phyloP scores from a whole-genome alignment of 2,329 filamentous ascomycete genomes.

The Penicillium sp. region DNA sequence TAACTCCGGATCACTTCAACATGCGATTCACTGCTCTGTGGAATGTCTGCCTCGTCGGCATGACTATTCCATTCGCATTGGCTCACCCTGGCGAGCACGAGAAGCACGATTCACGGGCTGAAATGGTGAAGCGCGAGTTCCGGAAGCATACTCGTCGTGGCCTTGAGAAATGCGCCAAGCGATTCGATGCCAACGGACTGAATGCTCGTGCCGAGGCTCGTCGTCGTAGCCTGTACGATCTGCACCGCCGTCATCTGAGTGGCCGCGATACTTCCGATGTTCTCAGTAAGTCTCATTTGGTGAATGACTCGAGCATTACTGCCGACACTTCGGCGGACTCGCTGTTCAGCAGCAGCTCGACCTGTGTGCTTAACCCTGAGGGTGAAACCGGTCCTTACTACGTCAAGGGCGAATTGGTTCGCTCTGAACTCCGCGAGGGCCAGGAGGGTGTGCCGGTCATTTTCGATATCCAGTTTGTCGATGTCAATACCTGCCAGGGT shows the following conservation, averaged over 20 bases:
- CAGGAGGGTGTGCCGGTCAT: constrained; percentile 40
- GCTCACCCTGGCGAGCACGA: constrained; percentile 10
- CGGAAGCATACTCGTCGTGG: constrained; percentile 2
- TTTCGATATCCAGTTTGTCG: constrained; percentile 41
- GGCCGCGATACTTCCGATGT: constrained; percentile 2
- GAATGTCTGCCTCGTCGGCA: constrained; percentile 7
- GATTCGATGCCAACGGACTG: constrained; percentile 2
- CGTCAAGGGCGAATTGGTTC: constrained; percentile 41
- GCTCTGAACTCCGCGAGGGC: constrained; percentile 39
- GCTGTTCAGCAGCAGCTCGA: constrained; percentile 6
- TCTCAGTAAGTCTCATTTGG: constrained; percentile 4
- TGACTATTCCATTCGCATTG: not conserved
- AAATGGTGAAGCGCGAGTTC: constrained; percentile 2
- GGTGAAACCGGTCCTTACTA: constrained; percentile 53
- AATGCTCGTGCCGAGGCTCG: constrained; percentile 12
- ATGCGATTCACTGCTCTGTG: constrained; percentile 9
- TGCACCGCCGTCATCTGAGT: constrained; percentile 1
- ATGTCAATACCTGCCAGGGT: constrained; percentile 30
- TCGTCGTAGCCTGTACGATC: constrained; percentile 1
- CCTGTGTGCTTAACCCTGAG: constrained; percentile 54
- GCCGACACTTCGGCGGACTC: not conserved
- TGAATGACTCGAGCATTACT: constrained; percentile 5
- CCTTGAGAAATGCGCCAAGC: constrained; percentile 2
- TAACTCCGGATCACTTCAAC: not conserved
- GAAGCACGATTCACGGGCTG: not conserved